These are phyloP conservation scores for Macrocybe gigantea DNA, from an alignment of 768 basidiomycete species.

Conservation along the genomic window DNA sequence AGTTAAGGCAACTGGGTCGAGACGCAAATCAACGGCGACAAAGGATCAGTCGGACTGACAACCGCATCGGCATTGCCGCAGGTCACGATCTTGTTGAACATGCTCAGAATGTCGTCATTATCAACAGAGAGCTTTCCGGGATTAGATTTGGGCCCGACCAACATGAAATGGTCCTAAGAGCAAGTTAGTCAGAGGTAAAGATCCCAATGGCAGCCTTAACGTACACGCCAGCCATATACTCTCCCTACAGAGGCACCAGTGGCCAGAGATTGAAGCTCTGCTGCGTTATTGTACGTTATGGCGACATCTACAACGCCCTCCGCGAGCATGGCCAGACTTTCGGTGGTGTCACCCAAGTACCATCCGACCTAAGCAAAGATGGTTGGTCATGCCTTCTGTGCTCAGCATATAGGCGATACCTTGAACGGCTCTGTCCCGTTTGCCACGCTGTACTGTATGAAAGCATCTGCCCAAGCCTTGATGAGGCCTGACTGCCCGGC, in stretches of 20 bases:
- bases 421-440: slow-evolving; percentile 7
- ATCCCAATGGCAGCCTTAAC: slow-evolving; percentile 4
- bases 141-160: slow-evolving; percentile 43
- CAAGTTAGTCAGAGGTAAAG: too few species aligned
- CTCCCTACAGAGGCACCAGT: slow-evolving; percentile 23
- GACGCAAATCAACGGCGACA: background rate
- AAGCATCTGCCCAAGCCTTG: slow-evolving; percentile 13
- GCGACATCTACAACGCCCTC: slow-evolving; percentile 41
- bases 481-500: slow-evolving; percentile 15
- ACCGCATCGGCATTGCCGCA: slow-evolving; percentile 34
- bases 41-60: slow-evolving; percentile 18
- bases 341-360: slow-evolving; percentile 52
- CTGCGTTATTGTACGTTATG: slow-evolving; percentile 49
- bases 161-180: slow-evolving; percentile 41
- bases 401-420: background rate
- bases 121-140: slow-evolving; percentile 29
- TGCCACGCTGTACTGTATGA: slow-evolving; percentile 10
- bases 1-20: background rate
- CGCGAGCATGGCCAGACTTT: slow-evolving; percentile 37
- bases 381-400: too few species aligned
- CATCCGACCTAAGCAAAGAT: slow-evolving; percentile 38
- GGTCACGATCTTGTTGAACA: slow-evolving; percentile 43
- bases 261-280: slow-evolving; percentile 32
- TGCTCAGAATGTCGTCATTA: slow-evolving; percentile 27
- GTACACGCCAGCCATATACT: slow-evolving; percentile 40